Percentiles rank a stretch among this genome's conserved stretches.
These are phyloP conservation scores for Sideroxylon spinosum DNA, from an alignment of 179 eudicot genomes.

Conservation along the genomic window DNA sequence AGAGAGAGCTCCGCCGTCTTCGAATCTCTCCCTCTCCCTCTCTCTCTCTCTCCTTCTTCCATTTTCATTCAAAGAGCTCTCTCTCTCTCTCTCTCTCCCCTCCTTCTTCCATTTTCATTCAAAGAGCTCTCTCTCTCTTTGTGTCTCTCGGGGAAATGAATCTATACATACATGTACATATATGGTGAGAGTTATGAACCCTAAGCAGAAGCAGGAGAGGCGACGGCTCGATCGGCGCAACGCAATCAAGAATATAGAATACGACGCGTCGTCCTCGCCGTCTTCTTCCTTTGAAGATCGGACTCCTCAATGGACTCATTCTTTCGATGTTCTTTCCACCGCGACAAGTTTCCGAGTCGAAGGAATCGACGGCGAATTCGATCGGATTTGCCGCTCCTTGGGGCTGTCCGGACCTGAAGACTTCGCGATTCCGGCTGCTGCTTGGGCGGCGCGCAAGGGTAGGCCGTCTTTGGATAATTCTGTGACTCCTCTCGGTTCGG, in stretches of 20 bases:
- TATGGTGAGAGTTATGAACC: conserved; percentile 26
- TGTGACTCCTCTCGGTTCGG: background rate
- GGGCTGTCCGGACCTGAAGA: conserved; percentile 49
- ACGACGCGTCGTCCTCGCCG: conserved; percentile 36
- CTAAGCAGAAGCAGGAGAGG: conserved; percentile 33
- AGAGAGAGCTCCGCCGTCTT: background rate
- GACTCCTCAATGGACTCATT: conserved; percentile 35
- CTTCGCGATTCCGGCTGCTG: conserved; percentile 42
- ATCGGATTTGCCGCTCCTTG: conserved; percentile 28
- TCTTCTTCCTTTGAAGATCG: conserved; percentile 31
- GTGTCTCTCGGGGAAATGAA: background rate
- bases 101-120: background rate
- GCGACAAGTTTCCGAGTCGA: conserved; percentile 49
- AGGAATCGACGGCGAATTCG: conserved; percentile 44
- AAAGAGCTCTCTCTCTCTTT: too few species aligned
- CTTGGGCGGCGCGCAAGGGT: conserved; percentile 34
- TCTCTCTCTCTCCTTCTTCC: too few species aligned
- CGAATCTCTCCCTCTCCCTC: background rate
- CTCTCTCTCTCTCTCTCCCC: background rate
- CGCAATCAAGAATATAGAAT: conserved; percentile 57
- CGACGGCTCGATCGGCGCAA: conserved; percentile 59
- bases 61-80: background rate
- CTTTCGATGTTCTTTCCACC: conserved; percentile 37
- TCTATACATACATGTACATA: background rate
- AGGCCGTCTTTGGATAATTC: conserved; percentile 23